Evolutionary conservation across 371 early-diverging fungal species (phyloP), one percentile per base, ranked within the genome.

Genomic region (Apophysomyces ossiformis): DNA sequence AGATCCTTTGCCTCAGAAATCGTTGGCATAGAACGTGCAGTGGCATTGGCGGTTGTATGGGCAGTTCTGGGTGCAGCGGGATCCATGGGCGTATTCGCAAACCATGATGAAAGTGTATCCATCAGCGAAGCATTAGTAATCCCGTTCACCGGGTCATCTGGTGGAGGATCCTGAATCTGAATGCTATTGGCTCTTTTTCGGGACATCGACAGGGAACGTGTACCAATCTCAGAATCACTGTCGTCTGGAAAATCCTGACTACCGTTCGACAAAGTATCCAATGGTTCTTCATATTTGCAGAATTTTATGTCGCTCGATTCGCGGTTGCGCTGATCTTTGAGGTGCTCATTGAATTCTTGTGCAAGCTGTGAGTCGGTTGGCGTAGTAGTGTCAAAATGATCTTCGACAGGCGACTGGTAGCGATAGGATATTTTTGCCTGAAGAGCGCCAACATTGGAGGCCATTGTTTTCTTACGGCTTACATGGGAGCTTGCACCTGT

Each of bases 351-450:
- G 50, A 75, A 75, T 45, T 74, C 74, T 6, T 35, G 54, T 7
- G 65, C 66, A 6, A 67, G 44, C 38, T 68, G 63, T n/a, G 68
- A 61, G 63, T 71, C 70, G 32, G 67, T 57, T 61, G 58, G 41
- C 43, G 66, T 38, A 35, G 66, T 38, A 35, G 62, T 16, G 4
- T 45, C 47, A 13, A 13, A 32, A 32, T 46, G 44, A 50, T 16
- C 32, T 37, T 39, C 15, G 45, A 5, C 12, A 4, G 47, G 32
- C 59, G 72, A 69, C 39, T 89, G 90, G 63, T 81, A 91, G 15
- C 82, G 79, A 61, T 91, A 90, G 37, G 85, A 76, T 47, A 91
- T 79, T 37, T 86, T 84, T 45, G 89, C 84, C 58, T 90, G 89
- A 21, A 91, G 68, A 7, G 90, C 90, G 2, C 90, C 91, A 38